Evolutionary conservation across 495 filamentous ascomycete species (phyloP).

Genomic region (Hyphodiscus hymeniophilus): DNA sequence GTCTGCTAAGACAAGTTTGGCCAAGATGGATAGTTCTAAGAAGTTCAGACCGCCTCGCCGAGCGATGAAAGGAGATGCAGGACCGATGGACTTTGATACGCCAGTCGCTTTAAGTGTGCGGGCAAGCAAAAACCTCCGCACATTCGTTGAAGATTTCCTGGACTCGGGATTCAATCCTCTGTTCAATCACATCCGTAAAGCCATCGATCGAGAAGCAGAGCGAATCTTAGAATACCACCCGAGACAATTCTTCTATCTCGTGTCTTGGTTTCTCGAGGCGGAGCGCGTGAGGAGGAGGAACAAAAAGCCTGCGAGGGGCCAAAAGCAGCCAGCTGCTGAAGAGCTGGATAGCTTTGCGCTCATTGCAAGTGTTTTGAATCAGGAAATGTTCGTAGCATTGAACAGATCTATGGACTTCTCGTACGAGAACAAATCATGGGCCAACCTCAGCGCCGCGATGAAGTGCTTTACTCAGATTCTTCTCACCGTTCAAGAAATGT

Average conservation of each 20-base stretch:
- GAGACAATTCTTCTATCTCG: conserved; percentile 84
- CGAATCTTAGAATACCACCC: conserved; percentile 65
- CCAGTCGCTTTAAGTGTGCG: conserved; percentile 54
- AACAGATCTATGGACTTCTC: conserved; percentile 73
- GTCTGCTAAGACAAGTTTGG: conserved; percentile 32
- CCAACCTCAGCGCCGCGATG: conserved; percentile 79
- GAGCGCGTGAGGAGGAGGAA: conserved; percentile 66
- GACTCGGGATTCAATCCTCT: conserved; percentile 96
- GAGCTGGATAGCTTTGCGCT: conserved; percentile 76
- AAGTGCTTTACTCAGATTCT: conserved; percentile 81
- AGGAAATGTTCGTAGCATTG: conserved; percentile 83
- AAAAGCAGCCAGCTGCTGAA: conserved; percentile 32
- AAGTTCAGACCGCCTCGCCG: conserved; percentile 76
- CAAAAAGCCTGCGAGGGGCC: conserved; percentile 37
- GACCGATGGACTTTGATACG: conserved; percentile 68
- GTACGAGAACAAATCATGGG: conserved; percentile 78
- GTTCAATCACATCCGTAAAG: conserved; percentile 76
- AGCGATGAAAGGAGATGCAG: conserved; percentile 53
- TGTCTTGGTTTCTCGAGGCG: conserved; percentile 90
- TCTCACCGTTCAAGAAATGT: conserved; percentile 94
- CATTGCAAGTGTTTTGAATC: conserved; percentile 81
- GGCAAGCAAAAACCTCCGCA: conserved; percentile 63
- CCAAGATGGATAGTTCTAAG: conserved; percentile 90
- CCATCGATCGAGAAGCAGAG: conserved; percentile 86
- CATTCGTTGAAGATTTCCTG: conserved; percentile 88